Conservation (phyloP, 179 eudicot genomes). For the Camellia oleifera region DNA sequence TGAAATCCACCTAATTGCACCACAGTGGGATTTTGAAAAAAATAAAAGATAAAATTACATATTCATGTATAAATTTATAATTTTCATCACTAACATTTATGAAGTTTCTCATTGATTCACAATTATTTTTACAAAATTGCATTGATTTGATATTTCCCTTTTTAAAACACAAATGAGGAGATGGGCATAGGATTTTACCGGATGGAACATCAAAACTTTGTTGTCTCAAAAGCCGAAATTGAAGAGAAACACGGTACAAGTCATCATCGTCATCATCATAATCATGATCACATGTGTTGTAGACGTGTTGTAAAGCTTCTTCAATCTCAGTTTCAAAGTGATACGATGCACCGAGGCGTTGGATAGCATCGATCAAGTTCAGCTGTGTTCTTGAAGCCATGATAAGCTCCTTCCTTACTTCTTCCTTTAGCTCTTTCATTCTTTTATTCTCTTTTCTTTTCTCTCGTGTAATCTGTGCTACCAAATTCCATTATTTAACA, state of each 20-base stretch:
- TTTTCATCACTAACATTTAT: no score
- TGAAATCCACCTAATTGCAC: no score
- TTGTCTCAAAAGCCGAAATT: slow-evolving; percentile 25
- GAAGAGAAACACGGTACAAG: slow-evolving; percentile 9
- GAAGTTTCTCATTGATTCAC: no score
- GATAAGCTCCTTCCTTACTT: slow-evolving; percentile 3
- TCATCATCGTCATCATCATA: background rate
- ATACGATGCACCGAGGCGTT: slow-evolving; percentile 8
- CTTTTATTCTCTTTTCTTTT: background rate
- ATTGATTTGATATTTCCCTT: no score
- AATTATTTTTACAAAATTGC: no score
- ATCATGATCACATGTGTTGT: background rate
- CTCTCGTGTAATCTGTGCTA: background rate
- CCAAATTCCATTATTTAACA: no score
- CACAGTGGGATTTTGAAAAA: no score
- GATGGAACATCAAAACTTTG: slow-evolving; percentile 20
- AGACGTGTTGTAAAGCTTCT: background rate
- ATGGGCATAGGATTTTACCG: slow-evolving; percentile 10
- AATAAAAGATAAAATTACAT: no score
- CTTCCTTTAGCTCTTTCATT: background rate
- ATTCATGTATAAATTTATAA: no score
- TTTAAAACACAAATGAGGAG: background rate
- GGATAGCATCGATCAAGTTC: slow-evolving; percentile 8
- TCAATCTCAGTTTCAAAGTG: slow-evolving; percentile 6
- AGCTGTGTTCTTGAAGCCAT: background rate